Evolutionary conservation across 1,284 basidiomycete species (phyloP), one percentile per base, ranked within the genome.

Genomic region (Malassezia japonica): DNA sequence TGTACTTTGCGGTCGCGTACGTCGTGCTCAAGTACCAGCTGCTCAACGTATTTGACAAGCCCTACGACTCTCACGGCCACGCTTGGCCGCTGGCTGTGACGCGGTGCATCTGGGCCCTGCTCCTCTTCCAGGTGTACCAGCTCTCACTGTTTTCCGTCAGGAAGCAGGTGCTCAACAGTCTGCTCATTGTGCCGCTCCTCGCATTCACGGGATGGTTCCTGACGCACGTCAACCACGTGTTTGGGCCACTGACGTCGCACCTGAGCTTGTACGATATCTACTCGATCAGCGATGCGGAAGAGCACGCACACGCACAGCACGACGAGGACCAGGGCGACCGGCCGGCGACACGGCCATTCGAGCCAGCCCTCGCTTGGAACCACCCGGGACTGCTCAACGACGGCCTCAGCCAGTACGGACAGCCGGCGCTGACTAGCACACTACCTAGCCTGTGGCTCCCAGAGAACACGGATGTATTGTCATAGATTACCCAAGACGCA

Each of bases 1-100:
- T 92, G 33, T 98, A 98, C 75, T 98, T 98, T 69, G 91, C 88
- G 9, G 78, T 87, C 44, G 87, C 81, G 2, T 98, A 74, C 53
- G 45, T 69, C 18, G 65, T 95, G 3, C 95, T 92, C 80, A 98
- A 98, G 77, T 95, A 95, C 77, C 92, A 95, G 71, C 79, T 95
- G 2, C 77, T 95, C 2, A 94, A 94, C 67, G 87, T 90, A 2
- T 88, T 89, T 74, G 89, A 89, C 76, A 89, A 88, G 67, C 87
- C 88, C 0, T 92, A 91, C 74, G 89, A 92, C 74, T 86, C 83
- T 0, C 84, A 84, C 62, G 88, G 89, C 1, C 87, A 91, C 75
- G 89, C 87, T 1, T 96, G 91, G 90, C 87, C 88, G 12, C 62
- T 75, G 10, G 67, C 70, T 18, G 70, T 72, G 33, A 55, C 59